Evolutionary conservation across 768 basidiomycete genomes (phyloP).

Genomic region (Coprinellus micaceus): DNA sequence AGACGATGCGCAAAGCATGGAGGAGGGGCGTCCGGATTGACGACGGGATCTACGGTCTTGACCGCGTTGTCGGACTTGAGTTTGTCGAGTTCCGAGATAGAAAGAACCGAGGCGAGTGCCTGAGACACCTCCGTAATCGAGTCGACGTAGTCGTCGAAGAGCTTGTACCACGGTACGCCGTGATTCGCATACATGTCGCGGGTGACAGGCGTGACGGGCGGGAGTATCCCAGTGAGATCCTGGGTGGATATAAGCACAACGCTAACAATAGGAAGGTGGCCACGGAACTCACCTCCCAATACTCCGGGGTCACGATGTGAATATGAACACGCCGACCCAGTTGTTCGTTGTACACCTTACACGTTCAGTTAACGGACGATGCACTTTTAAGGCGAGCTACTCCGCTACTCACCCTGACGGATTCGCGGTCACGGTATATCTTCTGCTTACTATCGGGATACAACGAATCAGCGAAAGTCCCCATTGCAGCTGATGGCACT

Average conservation of each 20-base stretch:
- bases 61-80: not conserved
- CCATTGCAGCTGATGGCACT: not conserved
- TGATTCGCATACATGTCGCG: constrained; percentile 6
- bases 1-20: constrained; percentile 7
- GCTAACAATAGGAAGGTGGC: too few relatives aligned
- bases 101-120: constrained; percentile 6
- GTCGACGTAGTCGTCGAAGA: constrained; percentile 12
- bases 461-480: not conserved
- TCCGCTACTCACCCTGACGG: constrained; percentile 11
- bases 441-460: constrained; percentile 13
- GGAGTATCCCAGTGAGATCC: constrained; percentile 14
- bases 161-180: constrained; percentile 13
- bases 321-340: constrained; percentile 15
- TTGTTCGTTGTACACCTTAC: constrained; percentile 17
- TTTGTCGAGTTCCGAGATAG: constrained; percentile 10
- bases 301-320: constrained; percentile 16
- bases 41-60: not conserved
- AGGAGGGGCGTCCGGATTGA: constrained; percentile 14
- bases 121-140: not conserved
- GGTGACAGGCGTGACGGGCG: constrained; percentile 16
- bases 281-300: constrained; percentile 17
- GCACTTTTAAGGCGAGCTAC: not conserved
- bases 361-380: not conserved
- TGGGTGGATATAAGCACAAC: not conserved
- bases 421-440: constrained; percentile 13